These are phyloP conservation scores for Ustilago sp. DNA, from an alignment of 1,284 basidiomycete species.

Conservation along the genomic window DNA sequence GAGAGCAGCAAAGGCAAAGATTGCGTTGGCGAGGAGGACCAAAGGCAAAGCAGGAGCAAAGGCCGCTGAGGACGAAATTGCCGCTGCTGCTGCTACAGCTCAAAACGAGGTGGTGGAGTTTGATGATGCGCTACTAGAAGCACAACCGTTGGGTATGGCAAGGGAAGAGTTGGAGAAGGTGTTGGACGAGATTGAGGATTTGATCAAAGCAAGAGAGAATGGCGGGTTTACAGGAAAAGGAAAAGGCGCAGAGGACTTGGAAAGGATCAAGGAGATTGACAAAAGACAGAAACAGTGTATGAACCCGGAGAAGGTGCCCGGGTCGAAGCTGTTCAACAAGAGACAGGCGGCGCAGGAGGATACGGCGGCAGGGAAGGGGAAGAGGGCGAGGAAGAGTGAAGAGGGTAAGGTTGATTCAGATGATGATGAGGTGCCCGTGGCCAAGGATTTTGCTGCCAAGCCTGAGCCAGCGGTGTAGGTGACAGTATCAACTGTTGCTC, in stretches of 20 bases:
- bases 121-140: constrained; percentile 30
- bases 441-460: constrained; percentile 24
- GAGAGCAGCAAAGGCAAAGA: constrained; percentile 24
- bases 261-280: constrained; percentile 57
- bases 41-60: constrained; percentile 44
- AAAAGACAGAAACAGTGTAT: constrained; percentile 44
- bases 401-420: constrained; percentile 22
- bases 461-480: constrained; percentile 18
- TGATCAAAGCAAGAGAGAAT: constrained; percentile 23
- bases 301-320: constrained; percentile 31
- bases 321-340: constrained; percentile 19
- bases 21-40: constrained; percentile 17
- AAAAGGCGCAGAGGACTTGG: constrained; percentile 41
- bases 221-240: constrained; percentile 34
- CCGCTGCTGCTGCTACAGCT: not conserved
- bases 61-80: constrained; percentile 35
- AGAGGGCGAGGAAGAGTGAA: constrained; percentile 16
- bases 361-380: constrained; percentile 4
- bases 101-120: constrained; percentile 14
- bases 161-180: constrained; percentile 77
- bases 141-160: constrained; percentile 69
- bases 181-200: constrained; percentile 71
- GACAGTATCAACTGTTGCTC: not conserved
- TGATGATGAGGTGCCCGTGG: constrained; percentile 32
- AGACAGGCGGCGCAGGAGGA: constrained; percentile 17